These are phyloP conservation scores for Salix purpurea DNA, from an alignment of 345 rosid species.

Conservation along the genomic window DNA sequence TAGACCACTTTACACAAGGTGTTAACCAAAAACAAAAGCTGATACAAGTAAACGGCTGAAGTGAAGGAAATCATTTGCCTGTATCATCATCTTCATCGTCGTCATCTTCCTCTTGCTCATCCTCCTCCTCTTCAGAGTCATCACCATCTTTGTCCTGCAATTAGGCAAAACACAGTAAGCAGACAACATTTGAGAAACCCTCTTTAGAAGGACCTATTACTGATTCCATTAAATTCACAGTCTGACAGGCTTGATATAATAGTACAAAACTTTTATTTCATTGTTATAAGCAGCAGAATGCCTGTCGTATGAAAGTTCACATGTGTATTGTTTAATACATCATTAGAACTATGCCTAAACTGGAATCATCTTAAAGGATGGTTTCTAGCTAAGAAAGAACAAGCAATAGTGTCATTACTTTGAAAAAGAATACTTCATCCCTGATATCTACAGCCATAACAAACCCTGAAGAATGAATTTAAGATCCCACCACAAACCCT, in stretches of 20 bases:
- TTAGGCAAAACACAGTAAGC: constrained; percentile 7
- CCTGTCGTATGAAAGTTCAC: neutral
- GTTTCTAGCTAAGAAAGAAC: neutral
- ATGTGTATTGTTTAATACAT: neutral
- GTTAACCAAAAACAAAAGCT: constrained; percentile 15
- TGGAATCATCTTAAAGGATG: neutral
- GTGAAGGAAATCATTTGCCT: constrained; percentile 22
- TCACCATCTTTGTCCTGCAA: constrained; percentile 50
- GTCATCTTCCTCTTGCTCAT: constrained; percentile 35
- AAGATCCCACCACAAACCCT: neutral
- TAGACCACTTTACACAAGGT: constrained; percentile 36
- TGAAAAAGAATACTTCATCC: neutral
- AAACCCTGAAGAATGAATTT: neutral
- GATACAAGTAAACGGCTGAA: neutral
- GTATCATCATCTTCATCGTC: constrained; percentile 25
- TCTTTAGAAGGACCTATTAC: neutral
- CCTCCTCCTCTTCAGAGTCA: constrained; percentile 51
- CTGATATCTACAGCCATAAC: neutral
- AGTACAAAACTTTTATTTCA: neutral
- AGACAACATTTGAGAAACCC: neutral
- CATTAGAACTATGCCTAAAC: neutral
- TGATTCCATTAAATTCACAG: neutral
- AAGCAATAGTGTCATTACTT: neutral
- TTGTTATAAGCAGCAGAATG: neutral
- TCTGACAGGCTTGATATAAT: neutral